Percentiles rank a stretch among this genome's conserved stretches.
phyloP scores from a whole-genome alignment of 1,139 yeast genomes.

The Kurtzmaniella natalensis region DNA sequence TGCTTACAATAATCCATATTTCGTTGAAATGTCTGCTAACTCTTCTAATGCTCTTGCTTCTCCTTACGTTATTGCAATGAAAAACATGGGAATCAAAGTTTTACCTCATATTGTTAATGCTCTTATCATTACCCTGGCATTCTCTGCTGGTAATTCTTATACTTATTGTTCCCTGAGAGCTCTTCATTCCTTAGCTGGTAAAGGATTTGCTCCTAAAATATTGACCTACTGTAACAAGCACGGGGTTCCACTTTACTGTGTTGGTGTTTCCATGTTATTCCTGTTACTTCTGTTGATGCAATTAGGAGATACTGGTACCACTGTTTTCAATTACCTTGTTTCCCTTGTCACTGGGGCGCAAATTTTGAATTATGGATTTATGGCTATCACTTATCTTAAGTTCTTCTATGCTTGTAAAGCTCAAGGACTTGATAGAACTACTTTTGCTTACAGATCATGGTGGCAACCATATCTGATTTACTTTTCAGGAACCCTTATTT shows the following conservation, averaged over 20 bases:
- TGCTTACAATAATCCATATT: conserved; percentile 37
- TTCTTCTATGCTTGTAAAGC: conserved; percentile 60
- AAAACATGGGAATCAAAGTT: conserved; percentile 31
- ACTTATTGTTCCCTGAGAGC: conserved; percentile 40
- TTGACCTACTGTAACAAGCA: conserved; percentile 38
- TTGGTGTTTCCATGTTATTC: conserved; percentile 26
- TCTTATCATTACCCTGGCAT: conserved; percentile 31
- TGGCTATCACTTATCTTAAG: conserved; percentile 54
- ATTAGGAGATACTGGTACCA: conserved; percentile 53
- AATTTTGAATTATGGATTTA: conserved; percentile 63
- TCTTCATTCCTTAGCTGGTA: conserved; percentile 33
- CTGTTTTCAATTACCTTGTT: conserved; percentile 71
- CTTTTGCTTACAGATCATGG: conserved; percentile 27
- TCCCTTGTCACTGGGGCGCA: conserved; percentile 78
- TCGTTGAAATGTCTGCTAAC: conserved; percentile 19
- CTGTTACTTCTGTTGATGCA: conserved; percentile 47
- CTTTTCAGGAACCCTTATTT: conserved; percentile 25
- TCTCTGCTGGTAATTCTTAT: conserved; percentile 43
- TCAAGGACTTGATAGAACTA: conserved; percentile 25
- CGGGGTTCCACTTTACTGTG: conserved; percentile 60
- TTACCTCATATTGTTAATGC: conserved; percentile 41
- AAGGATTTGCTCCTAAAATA: conserved; percentile 37
- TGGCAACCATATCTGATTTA: conserved; percentile 28
- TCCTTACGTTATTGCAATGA: conserved; percentile 44
- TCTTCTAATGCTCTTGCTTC: conserved; percentile 28